phyloP scores from a whole-genome alignment of 768 basidiomycete species.

The Botryobasidium botryosum region DNA sequence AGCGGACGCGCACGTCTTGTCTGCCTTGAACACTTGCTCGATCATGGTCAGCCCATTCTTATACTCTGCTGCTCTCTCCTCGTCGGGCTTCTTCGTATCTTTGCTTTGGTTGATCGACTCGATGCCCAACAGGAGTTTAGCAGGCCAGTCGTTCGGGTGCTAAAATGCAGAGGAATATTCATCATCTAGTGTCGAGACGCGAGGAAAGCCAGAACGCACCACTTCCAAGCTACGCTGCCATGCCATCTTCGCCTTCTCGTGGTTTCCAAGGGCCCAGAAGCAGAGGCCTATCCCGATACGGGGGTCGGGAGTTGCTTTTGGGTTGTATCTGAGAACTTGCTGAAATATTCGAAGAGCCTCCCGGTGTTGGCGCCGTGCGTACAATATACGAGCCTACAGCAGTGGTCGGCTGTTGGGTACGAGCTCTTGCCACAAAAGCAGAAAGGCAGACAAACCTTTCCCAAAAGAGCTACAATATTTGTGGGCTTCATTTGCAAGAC shows the following conservation, averaged over 20 bases:
- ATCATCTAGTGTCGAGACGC: neutral
- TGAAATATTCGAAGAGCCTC: slow-evolving; percentile 78
- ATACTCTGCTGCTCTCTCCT: slow-evolving; percentile 31
- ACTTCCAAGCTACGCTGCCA: slow-evolving; percentile 84
- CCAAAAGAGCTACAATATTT: slow-evolving; percentile 74
- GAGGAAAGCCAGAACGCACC: slow-evolving; percentile 27
- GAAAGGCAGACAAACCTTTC: slow-evolving; percentile 40
- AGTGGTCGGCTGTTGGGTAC: neutral
- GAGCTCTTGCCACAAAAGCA: no score
- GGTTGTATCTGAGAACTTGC: slow-evolving; percentile 58
- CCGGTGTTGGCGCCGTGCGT: slow-evolving; percentile 56
- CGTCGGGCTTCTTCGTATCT: slow-evolving; percentile 40
- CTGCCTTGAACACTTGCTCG: slow-evolving; percentile 46
- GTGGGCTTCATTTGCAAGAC: slow-evolving; percentile 64
- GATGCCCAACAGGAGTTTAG: slow-evolving; percentile 68
- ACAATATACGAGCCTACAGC: slow-evolving; percentile 66
- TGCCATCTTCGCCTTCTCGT: slow-evolving; percentile 63
- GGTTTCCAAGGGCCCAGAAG: slow-evolving; percentile 77
- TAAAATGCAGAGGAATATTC: slow-evolving; percentile 16
- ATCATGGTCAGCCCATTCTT: neutral
- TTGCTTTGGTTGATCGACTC: slow-evolving; percentile 79
- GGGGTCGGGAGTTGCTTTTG: slow-evolving; percentile 75
- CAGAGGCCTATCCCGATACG: slow-evolving; percentile 92
- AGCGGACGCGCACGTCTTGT: slow-evolving; percentile 59
- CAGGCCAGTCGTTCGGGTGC: slow-evolving; percentile 67